These are phyloP conservation scores for Coemansia sp. DNA, from an alignment of 192 early-diverging fungal species.

Conservation along the genomic window DNA sequence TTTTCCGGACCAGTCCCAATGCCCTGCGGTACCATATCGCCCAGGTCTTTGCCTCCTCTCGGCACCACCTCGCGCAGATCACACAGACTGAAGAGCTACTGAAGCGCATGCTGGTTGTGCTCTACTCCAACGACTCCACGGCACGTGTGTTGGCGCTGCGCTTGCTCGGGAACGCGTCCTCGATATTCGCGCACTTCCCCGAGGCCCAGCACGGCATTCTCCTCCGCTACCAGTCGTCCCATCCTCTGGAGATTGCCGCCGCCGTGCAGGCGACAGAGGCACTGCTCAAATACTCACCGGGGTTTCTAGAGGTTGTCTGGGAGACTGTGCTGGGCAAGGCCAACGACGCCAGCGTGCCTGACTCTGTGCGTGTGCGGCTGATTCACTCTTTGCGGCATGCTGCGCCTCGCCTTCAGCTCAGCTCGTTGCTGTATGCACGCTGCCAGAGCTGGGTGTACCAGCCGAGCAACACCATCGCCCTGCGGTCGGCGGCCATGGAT, in stretches of 20 bases:
- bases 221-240: slow-evolving; percentile 38
- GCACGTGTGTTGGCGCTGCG: slow-evolving; percentile 47
- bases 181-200: slow-evolving; percentile 39
- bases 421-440: slow-evolving; percentile 25
- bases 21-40: slow-evolving; percentile 47
- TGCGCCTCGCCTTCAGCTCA: slow-evolving; percentile 33
- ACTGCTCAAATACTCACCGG: slow-evolving; percentile 42
- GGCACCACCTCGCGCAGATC: slow-evolving; percentile 36
- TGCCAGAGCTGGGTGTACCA: slow-evolving; percentile 28
- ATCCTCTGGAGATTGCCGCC: slow-evolving; percentile 47
- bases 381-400: slow-evolving; percentile 45
- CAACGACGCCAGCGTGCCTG: slow-evolving; percentile 14
- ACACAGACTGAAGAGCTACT: slow-evolving; percentile 44
- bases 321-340: slow-evolving; percentile 39
- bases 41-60: slow-evolving; percentile 36
- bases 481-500: slow-evolving; percentile 23
- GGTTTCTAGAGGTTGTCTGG: slow-evolving; percentile 44
- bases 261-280: slow-evolving; percentile 44
- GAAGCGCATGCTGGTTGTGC: slow-evolving; percentile 41
- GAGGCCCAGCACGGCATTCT: slow-evolving; percentile 51
- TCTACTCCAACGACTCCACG: slow-evolving; percentile 49
- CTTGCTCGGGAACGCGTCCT: slow-evolving; percentile 42
- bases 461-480: slow-evolving; percentile 9
- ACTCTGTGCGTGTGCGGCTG: slow-evolving; percentile 32
- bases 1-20: slow-evolving; percentile 44